Base-by-base conservation (phyloP, 2,329 filamentous ascomycete genomes). In the Fusarium domesticum region DNA sequence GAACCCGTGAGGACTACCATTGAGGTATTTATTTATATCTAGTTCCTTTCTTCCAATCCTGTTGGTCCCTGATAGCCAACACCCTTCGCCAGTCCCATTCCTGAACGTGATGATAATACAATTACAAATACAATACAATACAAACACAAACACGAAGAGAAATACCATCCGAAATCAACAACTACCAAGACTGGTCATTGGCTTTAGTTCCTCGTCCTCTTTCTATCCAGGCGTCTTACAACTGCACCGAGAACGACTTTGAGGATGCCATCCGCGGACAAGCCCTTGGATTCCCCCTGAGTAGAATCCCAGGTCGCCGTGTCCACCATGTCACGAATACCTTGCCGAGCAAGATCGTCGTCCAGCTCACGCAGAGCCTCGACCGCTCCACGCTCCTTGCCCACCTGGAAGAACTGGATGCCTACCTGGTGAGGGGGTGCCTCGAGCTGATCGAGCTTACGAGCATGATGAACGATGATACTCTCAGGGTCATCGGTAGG, bases 361-460 rank as follows among this genome's bases (percentile, higher is more conserved):
- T 97, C 92, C 6, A 97, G 74, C 36, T 83, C 75, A 55, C 78
- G 71, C 31, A 97, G 72, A 43, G 85, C 81, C 53, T 74, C 67
- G 2, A 75, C 73, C 0, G 91, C 92, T 1, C 67, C 71, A 1
- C 69, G 61, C 56, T 95, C 88, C 38, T 79, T 76, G 44, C 93
- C 92, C 35, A 97, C 87, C 68, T 96, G 92, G 73, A 97, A 95
- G 72, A 97, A 97, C 65, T 97, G 92, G 44, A 97, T 81, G 25
- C 92, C 92, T 7, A 96, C 74, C 70, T 97, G 93, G 74, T 87
- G 87, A 1, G 83, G 76, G 4, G 85, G 81, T 0, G 89, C 89
- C 7, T 83, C 76, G 6, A 86, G 64, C 39, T 67, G 67, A 59
- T 93, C 85, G 23, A 97, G 78, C 60, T 80, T 83, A 64, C 76